Evolutionary conservation across 768 basidiomycete genomes (phyloP), one percentile per base, ranked within the genome.

Genomic region (Galerina marginata): DNA sequence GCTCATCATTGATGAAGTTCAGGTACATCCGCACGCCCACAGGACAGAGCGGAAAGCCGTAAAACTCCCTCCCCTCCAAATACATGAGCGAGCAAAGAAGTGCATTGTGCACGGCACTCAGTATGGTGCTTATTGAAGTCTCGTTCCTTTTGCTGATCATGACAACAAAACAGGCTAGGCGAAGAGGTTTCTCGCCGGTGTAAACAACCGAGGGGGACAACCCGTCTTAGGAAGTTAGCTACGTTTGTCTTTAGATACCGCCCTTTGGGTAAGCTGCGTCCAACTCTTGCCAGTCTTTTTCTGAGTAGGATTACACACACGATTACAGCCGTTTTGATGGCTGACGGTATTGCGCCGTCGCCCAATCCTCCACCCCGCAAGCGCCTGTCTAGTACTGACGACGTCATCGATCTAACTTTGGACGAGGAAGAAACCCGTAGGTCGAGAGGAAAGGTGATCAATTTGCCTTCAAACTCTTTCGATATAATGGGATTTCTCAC

Each of bases 41-140:
- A 58, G 3, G 26, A 53, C 42, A 48, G 20, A 25, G 12, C 9
- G 43, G 33, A 52, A 59, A 38, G 25, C 9, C 2, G 12, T 20
- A 15, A 12, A 15, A 25, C 48, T 55, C 10, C 55, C 54, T 39
- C 53, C 14, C 60, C 63, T 53, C 23, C 36, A 54, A n/a, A 66
- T 74, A 0, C 67, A 72, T 38, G 72, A 74, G 42, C 61, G 63
- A 14, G 61, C 67, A 1, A 71, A 74, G 59, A 74, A 72, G 47
- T 67, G 63, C 16, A 59, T 71, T 53, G 58, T 51, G 0, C 74
- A 75, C 51, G 64, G 67, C 40, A 63, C 69, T 14, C 58, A 61
- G 74, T 72, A 33, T 33, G 48, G 69, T 60, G 36, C 23, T 45
- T 16, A 16, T 9, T 6, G n/a, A 38, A 38, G 36, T 5, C 7